A percentile compares a stretch with the other conserved stretches of the same genome.
These are phyloP conservation scores for Penicillium arizonense DNA, from an alignment of 495 filamentous ascomycete species.

Conservation along the genomic window DNA sequence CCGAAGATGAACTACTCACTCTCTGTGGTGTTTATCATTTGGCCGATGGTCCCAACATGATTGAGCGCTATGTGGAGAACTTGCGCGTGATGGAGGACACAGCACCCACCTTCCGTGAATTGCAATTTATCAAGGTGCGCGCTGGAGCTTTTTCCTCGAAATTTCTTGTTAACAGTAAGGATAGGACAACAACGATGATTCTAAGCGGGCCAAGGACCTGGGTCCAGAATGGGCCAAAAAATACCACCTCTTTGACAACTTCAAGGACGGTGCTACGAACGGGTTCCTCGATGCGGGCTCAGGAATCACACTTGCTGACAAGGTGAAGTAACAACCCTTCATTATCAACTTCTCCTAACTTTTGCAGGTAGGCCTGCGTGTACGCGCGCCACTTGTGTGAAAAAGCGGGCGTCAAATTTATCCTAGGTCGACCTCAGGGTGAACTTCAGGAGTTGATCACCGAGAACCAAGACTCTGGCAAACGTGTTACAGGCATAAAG, in stretches of 20 bases:
- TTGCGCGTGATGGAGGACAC: constrained; percentile 14
- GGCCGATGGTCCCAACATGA: constrained; percentile 12
- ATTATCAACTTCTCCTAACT: background rate
- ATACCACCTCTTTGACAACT: constrained; percentile 12
- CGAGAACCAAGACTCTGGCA: background rate
- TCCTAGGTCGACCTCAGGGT: constrained; percentile 13
- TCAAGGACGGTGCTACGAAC: constrained; percentile 12
- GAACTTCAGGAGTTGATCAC: constrained; percentile 10
- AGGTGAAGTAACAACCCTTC: background rate
- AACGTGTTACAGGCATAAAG: constrained; percentile 11
- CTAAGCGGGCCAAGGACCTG: constrained; percentile 2
- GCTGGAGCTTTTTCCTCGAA: background rate
- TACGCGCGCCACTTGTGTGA: constrained; percentile 14
- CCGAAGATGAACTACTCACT: constrained; percentile 14
- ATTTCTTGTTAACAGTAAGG: background rate
- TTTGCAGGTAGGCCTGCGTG: constrained; percentile 11
- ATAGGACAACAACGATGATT: constrained; percentile 6
- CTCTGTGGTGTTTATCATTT: constrained; percentile 14
- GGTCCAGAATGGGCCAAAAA: constrained; percentile 15
- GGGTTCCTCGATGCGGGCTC: constrained; percentile 16
- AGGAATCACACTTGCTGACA: constrained; percentile 16
- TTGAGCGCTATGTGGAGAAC: constrained; percentile 13
- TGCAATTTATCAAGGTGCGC: constrained; percentile 16
- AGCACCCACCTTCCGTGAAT: constrained; percentile 11
- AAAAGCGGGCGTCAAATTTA: constrained; percentile 18